Evolutionary conservation across 306 rosid species (phyloP).

Genomic region (Acmispon strigosus): DNA sequence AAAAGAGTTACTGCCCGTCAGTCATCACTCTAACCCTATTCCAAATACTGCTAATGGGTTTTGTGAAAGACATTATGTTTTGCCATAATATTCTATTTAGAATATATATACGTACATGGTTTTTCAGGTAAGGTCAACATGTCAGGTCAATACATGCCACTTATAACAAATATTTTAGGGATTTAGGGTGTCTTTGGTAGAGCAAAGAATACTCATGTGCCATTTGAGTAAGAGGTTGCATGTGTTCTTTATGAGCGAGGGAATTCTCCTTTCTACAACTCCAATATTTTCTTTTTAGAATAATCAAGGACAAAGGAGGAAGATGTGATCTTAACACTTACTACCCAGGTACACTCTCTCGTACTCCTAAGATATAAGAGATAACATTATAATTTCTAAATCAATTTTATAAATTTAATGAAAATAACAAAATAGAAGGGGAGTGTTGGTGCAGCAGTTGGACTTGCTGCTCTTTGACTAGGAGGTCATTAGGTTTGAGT

Average conservation of each 20-base stretch:
- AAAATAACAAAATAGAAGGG: neutral
- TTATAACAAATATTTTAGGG: neutral
- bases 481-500: no score
- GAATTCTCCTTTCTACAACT: neutral
- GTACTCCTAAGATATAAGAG: neutral
- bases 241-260: constrained; percentile 8
- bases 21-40: neutral
- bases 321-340: neutral
- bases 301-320: neutral
- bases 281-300: neutral
- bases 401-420: neutral
- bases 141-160: neutral
- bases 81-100: neutral
- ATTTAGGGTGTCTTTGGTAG: neutral
- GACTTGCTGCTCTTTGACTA: no score
- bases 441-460: no score
- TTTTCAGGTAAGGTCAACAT: neutral
- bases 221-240: neutral
- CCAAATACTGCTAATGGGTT: neutral
- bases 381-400: neutral
- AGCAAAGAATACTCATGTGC: neutral
- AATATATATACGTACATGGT: neutral
- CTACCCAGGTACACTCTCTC: neutral
- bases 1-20: neutral
- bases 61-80: neutral